These are phyloP conservation scores for Ceratobasidium sp. DNA, from an alignment of 1,284 basidiomycete genomes.

Conservation along the genomic window DNA sequence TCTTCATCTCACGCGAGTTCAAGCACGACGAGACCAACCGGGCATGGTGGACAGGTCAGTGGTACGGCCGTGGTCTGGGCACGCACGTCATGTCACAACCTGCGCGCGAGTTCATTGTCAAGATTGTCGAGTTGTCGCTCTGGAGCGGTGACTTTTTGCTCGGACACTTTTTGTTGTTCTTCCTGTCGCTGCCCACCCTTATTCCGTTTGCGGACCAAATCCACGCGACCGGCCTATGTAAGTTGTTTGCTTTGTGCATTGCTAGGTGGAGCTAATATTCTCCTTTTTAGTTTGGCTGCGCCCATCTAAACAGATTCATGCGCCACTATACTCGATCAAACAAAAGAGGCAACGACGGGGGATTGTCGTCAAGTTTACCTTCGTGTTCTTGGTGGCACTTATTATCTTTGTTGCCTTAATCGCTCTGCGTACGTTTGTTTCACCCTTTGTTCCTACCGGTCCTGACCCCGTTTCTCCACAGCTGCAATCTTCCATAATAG, in stretches of 20 bases:
- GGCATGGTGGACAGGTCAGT: slow-evolving; percentile 97
- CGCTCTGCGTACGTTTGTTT: slow-evolving; percentile 70
- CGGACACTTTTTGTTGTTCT: slow-evolving; percentile 74
- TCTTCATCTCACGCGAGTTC: slow-evolving; percentile 94
- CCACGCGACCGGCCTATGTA: slow-evolving; percentile 89
- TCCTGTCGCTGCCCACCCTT: slow-evolving; percentile 81
- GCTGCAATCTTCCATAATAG: slow-evolving; percentile 69
- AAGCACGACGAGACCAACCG: slow-evolving; percentile 97
- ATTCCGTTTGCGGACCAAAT: slow-evolving; percentile 88
- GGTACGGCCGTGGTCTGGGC: slow-evolving; percentile 93
- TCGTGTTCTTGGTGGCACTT: slow-evolving; percentile 83
- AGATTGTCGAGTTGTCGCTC: slow-evolving; percentile 95
- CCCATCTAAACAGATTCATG: slow-evolving; percentile 90
- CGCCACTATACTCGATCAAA: slow-evolving; percentile 91
- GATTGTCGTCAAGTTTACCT: slow-evolving; percentile 76
- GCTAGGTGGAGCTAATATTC: slow-evolving; percentile 44
- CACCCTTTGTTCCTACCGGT: slow-evolving; percentile 6
- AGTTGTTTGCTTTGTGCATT: slow-evolving; percentile 62
- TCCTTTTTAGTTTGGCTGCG: slow-evolving; percentile 71
- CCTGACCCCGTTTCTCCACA: slow-evolving; percentile 52
- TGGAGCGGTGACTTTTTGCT: slow-evolving; percentile 89
- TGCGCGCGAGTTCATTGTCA: slow-evolving; percentile 93
- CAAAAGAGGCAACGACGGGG: slow-evolving; percentile 86
- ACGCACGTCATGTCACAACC: slow-evolving; percentile 90
- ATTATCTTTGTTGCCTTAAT: slow-evolving; percentile 81